Percentiles rank a stretch among this genome's conserved stretches.
Evolutionary conservation across 225 moss, liverwort and hornwort species (phyloP).

Genomic region (Thuidium tamariscinum): DNA sequence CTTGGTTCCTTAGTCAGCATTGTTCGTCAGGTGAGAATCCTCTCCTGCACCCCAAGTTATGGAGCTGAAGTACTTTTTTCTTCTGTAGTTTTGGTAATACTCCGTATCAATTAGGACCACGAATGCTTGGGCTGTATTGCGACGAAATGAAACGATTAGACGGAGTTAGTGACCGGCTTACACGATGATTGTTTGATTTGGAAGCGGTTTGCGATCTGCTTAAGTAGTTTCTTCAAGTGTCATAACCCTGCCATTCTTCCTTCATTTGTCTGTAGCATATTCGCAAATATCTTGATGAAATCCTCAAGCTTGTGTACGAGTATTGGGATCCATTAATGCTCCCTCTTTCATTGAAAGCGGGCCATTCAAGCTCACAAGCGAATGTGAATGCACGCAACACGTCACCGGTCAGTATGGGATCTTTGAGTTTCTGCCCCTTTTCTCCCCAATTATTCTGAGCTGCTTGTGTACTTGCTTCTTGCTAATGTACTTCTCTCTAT

Average conservation of each 20-base stretch:
- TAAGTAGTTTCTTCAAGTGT: not conserved
- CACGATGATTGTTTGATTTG: not conserved
- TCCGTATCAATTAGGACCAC: not conserved
- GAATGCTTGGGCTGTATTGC: not conserved
- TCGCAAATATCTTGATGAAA: slow-evolving; percentile 82
- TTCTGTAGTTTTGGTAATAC: not conserved
- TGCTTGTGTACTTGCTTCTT: not conserved
- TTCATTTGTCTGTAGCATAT: slow-evolving; percentile 56
- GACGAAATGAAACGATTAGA: not conserved
- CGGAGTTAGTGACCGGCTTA: not conserved
- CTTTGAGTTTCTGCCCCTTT: not conserved
- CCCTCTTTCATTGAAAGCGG: slow-evolving; percentile 51
- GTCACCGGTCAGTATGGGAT: slow-evolving; percentile 32
- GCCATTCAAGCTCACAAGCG: slow-evolving; percentile 36
- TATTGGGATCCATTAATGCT: slow-evolving; percentile 78
- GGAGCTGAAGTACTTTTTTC: not conserved
- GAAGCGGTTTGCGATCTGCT: not conserved
- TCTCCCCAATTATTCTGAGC: not conserved
- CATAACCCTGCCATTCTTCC: not conserved
- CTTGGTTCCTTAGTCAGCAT: slow-evolving; percentile 76
- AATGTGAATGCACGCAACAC: slow-evolving; percentile 24
- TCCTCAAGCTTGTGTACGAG: slow-evolving; percentile 68
- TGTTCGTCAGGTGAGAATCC: slow-evolving; percentile 72
- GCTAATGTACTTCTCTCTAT: not conserved
- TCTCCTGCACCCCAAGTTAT: not conserved